Evolutionary conservation across 257 asterid species (phyloP).

Genomic region (Solanum paucissectum): DNA sequence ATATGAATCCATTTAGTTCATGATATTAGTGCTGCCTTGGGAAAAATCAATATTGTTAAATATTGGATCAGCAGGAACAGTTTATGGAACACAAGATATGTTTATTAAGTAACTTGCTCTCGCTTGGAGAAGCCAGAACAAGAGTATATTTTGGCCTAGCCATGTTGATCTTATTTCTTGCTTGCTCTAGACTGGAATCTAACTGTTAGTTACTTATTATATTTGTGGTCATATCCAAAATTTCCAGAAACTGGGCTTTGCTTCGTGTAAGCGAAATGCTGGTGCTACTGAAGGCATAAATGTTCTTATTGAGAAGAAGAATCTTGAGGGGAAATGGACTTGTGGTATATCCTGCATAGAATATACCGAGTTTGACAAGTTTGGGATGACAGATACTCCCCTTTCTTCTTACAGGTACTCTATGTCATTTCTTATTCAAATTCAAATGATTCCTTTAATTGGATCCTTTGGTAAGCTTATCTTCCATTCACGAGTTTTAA

Average conservation of each 20-base stretch:
- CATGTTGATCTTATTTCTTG: background rate
- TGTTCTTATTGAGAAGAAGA: constrained; percentile 79
- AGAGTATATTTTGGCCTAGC: background rate
- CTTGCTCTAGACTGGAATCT: background rate
- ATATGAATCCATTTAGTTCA: background rate
- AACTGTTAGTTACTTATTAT: background rate
- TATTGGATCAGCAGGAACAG: background rate
- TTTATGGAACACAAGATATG: background rate
- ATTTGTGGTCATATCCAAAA: background rate
- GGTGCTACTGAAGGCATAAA: constrained; percentile 99
- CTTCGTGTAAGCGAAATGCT: constrained; percentile 66
- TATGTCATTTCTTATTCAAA: background rate
- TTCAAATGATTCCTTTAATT: background rate
- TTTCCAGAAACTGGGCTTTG: constrained; percentile 92
- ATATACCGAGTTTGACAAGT: constrained; percentile 93
- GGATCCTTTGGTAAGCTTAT: background rate
- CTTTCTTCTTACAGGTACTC: constrained; percentile 49
- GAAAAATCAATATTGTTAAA: background rate
- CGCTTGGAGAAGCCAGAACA: background rate
- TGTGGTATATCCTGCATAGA: constrained; percentile 92
- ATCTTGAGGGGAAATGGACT: constrained; percentile 73
- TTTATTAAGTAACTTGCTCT: background rate
- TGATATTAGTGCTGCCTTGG: background rate
- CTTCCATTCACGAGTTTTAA: background rate
- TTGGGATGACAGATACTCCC: constrained; percentile 47